phyloP scores from a whole-genome alignment of 768 basidiomycete genomes.

The Leccinum subgranulosum region DNA sequence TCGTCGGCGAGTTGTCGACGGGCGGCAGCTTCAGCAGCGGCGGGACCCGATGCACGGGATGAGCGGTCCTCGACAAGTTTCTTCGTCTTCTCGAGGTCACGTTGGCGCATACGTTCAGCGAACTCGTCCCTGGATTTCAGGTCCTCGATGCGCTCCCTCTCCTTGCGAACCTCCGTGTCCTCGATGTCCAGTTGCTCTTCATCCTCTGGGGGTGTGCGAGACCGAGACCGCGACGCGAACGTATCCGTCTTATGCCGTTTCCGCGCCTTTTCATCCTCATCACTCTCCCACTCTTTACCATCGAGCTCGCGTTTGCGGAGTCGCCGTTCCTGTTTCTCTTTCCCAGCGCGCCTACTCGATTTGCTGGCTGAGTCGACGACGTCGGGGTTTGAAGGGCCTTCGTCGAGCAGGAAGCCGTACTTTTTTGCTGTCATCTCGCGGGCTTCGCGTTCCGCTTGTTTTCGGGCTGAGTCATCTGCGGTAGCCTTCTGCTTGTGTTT shows the following conservation, averaged over 20 bases:
- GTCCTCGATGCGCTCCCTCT: constrained; percentile 76
- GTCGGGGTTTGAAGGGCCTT: constrained; percentile 56
- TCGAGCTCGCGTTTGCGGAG: constrained; percentile 80
- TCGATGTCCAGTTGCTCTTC: constrained; percentile 54
- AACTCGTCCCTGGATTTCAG: constrained; percentile 89
- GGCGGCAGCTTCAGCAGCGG: constrained; percentile 78
- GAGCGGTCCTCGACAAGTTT: constrained; percentile 91
- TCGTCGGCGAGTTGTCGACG: constrained; percentile 83
- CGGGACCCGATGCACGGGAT: constrained; percentile 61
- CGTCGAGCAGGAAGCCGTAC: constrained; percentile 83
- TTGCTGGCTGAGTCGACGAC: constrained; percentile 37
- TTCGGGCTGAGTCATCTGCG: constrained; percentile 44
- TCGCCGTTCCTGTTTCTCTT: constrained; percentile 60
- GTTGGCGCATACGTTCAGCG: constrained; percentile 78
- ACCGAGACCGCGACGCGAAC: constrained; percentile 9
- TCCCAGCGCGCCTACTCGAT: constrained; percentile 26
- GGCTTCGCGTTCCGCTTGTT: constrained; percentile 73
- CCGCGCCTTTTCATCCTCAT: constrained; percentile 75
- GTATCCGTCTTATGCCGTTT: constrained; percentile 61
- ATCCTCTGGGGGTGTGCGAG: constrained; percentile 31
- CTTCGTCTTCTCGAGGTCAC: constrained; percentile 84
- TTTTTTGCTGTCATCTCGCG: constrained; percentile 66
- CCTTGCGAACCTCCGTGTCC: constrained; percentile 67
- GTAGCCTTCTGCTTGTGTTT: constrained; percentile 58
- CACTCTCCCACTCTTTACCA: constrained; percentile 85